Percentiles rank a stretch among this genome's conserved stretches.
Evolutionary conservation across 768 basidiomycete genomes (phyloP).

Genomic region (Clitopilus passeckerianus): DNA sequence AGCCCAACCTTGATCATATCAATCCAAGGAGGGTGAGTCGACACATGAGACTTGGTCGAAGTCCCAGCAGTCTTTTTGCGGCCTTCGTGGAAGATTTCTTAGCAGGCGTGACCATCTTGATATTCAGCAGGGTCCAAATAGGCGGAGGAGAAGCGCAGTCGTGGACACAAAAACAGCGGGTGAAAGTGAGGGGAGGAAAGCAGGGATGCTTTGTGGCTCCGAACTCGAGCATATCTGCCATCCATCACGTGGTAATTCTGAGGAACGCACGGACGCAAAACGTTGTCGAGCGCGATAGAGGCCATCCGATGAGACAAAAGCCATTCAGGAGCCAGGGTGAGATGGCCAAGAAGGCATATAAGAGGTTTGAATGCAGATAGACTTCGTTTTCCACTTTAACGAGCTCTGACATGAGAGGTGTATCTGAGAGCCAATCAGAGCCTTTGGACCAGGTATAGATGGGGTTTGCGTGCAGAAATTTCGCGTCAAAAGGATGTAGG

Average conservation of each 20-base stretch:
- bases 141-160: conserved; percentile 4
- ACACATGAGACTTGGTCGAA: conserved; percentile 29
- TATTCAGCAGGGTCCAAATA: conserved; percentile 1
- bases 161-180: background rate
- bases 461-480: background rate
- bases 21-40: conserved; percentile 62
- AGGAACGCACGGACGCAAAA: conserved; percentile 2
- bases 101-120: conserved; percentile 16
- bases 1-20: conserved; percentile 74
- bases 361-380: background rate
- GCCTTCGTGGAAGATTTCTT: conserved; percentile 37
- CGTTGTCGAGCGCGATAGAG: conserved; percentile 1
- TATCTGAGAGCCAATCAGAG: background rate
- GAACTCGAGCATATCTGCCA: conserved; percentile 1
- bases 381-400: background rate
- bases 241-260: conserved; percentile 1
- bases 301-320: background rate
- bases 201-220: background rate
- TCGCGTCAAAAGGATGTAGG: background rate
- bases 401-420: background rate
- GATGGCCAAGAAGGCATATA: background rate
- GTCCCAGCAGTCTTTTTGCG: conserved; percentile 26
- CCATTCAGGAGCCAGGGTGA: background rate
- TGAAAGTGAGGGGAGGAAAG: conserved; percentile 2
- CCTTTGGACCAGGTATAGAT: background rate